These are phyloP conservation scores for Trichoderma gamsii DNA, from an alignment of 495 filamentous ascomycete species.

Conservation along the genomic window DNA sequence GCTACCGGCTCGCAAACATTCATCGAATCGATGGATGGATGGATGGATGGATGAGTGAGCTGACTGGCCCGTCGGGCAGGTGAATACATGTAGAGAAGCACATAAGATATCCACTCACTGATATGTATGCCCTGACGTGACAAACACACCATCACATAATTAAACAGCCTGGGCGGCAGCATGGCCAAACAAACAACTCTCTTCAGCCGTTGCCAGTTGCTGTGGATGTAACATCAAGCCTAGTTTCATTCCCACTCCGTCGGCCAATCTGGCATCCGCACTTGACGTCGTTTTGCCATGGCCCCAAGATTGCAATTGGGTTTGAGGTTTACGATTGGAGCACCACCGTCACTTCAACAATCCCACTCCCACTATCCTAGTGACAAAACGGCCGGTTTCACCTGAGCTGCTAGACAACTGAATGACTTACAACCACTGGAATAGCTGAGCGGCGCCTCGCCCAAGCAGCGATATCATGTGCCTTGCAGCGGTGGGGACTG, in stretches of 20 bases:
- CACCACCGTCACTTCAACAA: background rate
- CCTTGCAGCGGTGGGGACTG: constrained; percentile 8
- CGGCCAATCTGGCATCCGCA: background rate
- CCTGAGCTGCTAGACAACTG: background rate
- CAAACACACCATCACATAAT: constrained; percentile 8
- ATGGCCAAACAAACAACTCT: background rate
- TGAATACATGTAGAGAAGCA: no score
- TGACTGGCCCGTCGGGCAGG: no score
- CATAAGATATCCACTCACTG: background rate
- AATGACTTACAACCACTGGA: constrained; percentile 5
- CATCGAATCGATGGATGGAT: no score
- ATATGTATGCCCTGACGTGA: background rate
- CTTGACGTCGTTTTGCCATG: background rate
- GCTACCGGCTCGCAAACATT: no score
- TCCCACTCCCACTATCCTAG: background rate
- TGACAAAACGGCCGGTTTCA: background rate
- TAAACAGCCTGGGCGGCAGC: constrained; percentile 11
- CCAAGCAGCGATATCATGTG: constrained; percentile 7
- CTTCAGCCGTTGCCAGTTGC: background rate
- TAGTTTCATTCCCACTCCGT: background rate
- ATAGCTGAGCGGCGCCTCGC: constrained; percentile 4
- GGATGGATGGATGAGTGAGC: no score
- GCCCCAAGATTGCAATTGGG: background rate
- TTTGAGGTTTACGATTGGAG: background rate
- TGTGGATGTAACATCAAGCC: constrained; percentile 3